phyloP scores from a whole-genome alignment of 176 grass and related monocot species.

The Luzula sylvatica region DNA sequence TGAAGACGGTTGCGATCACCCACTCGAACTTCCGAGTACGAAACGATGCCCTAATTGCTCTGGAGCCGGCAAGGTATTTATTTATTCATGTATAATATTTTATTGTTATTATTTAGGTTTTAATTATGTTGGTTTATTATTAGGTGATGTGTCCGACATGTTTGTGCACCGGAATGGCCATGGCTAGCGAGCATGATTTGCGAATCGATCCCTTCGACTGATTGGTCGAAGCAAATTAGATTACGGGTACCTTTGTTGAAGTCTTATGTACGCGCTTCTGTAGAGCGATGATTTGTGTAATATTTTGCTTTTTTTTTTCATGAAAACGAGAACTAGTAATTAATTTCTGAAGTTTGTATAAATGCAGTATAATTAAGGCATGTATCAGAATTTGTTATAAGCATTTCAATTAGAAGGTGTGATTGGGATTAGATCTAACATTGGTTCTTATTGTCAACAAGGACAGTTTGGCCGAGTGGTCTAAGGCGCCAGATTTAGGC shows the following conservation, averaged over 20 bases:
- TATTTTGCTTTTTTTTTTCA: too few species aligned
- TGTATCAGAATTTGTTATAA: too few species aligned
- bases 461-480: slow-evolving; percentile 52
- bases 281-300: neutral
- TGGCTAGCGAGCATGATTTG: slow-evolving; percentile 93
- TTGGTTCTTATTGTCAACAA: too few species aligned
- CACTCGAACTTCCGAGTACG: slow-evolving; percentile 27
- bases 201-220: slow-evolving; percentile 91
- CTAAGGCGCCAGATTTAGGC: slow-evolving; percentile 63
- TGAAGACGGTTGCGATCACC: slow-evolving; percentile 9
- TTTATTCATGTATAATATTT: too few species aligned
- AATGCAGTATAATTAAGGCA: too few species aligned
- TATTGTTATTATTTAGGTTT: neutral
- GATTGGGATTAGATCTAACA: too few species aligned
- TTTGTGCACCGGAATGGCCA: slow-evolving; percentile 89
- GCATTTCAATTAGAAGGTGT: too few species aligned
- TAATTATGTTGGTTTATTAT: neutral
- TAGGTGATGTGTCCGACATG: slow-evolving; percentile 98
- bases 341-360: too few species aligned
- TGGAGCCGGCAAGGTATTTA: slow-evolving; percentile 76
- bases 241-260: too few species aligned
- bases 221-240: neutral
- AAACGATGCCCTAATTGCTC: slow-evolving; percentile 72
- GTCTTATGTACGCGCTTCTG: too few species aligned
- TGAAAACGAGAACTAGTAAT: too few species aligned